Base-by-base conservation (phyloP, 495 filamentous ascomycete genomes). In the Podospora fimiseda region DNA sequence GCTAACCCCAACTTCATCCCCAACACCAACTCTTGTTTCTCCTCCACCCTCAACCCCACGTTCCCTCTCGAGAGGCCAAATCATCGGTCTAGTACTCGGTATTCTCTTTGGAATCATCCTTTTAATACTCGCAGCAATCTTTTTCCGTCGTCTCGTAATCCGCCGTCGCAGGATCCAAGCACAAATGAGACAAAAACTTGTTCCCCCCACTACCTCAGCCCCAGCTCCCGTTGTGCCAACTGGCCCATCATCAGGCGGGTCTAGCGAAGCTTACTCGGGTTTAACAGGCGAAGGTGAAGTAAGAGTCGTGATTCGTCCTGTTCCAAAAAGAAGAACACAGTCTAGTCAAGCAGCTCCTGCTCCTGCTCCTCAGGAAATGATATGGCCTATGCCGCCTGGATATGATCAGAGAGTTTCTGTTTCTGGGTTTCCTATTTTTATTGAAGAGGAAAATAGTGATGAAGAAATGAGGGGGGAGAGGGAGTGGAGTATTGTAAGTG, bases 231-330 rank as follows among this genome's bases (percentile, higher is more conserved):
- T 27, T 7, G 52, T 55, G 7, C 47, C 40, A 18, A 50, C 52
- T 9, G 52, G 46, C 13, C 45, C 52, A 9, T 23, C 13, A n/a
- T 19, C 33, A 22, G 21, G 15, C 43, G 6, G 43, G 15, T 20
- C 21, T 20, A 39, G 43, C 51, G 36, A 14, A 9, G 20, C 46
- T 9, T 43, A 46, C 36, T 36, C 21, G 11, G 57, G 53, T 3
- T 49, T 63, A 8, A 56, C 51, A 2, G 59, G 59, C 20, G 53
- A 56, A 20, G 56, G 56, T 15, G 64, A 67, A 45, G 64, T 67
- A 2, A 50, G 64, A 15, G 58, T 67, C 41, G 60, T 67, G 16
- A 65, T 67, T 44, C 57, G 56, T 2, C 61, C 56, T 15, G 53
- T 56, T 11, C 63, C 56, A 5, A 47, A 47, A 18, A 27, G 44